Evolutionary conservation across 78 protist genomes (phyloP).

Genomic region (Acrasis kona): DNA sequence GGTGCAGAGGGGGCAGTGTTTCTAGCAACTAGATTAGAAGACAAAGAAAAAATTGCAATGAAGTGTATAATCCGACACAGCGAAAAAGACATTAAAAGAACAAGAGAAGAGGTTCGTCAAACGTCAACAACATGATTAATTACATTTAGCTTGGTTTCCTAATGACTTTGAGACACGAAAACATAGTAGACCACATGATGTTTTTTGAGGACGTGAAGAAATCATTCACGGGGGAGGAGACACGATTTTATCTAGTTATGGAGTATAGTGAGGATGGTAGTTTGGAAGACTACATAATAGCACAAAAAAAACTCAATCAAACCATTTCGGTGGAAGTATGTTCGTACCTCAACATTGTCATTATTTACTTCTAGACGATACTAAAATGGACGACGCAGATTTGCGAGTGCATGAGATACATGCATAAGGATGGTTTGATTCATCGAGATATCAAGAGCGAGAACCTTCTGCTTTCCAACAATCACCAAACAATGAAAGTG

Average conservation of each 20-base stretch:
- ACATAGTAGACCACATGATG: not conserved
- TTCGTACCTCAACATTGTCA: not conserved
- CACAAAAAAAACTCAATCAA: not conserved
- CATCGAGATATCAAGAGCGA: not conserved
- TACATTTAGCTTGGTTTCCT: not conserved
- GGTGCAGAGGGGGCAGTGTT: constrained; percentile 1
- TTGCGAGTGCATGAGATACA: not conserved
- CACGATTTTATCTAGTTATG: not conserved
- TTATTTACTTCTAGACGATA: not conserved
- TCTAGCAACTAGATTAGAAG: not conserved
- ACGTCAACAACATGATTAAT: not conserved
- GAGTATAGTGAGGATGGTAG: not conserved
- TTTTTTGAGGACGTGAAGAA: not conserved
- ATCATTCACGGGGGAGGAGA: not conserved
- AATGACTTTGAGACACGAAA: not conserved
- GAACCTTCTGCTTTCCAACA: not conserved
- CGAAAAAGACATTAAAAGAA: not conserved
- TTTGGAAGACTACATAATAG: not conserved
- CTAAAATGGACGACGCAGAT: not conserved
- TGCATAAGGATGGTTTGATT: not conserved
- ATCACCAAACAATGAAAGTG: not conserved
- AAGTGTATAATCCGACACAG: not conserved
- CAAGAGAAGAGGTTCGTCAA: not conserved
- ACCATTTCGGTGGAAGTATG: not conserved
- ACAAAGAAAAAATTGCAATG: not conserved